Percentiles rank a stretch among this genome's conserved stretches.
Conservation (phyloP, 208 protist species). For the Trypanosoma conorhini region DNA sequence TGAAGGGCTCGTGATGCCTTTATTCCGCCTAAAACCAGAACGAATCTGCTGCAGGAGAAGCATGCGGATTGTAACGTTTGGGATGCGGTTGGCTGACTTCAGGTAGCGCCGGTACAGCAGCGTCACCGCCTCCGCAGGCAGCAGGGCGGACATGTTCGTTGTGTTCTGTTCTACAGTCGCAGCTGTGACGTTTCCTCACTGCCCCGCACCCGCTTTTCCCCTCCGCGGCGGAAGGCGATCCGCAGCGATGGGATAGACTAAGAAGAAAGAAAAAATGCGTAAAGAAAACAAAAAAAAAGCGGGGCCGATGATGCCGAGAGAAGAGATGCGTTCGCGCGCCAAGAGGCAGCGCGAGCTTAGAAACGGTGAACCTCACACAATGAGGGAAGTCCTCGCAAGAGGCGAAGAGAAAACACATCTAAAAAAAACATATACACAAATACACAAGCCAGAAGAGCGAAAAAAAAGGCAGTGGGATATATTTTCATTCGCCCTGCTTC, state of each 20-base stretch:
- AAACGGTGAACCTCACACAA: neutral
- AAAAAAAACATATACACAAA: neutral
- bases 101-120: conserved; percentile 89
- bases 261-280: neutral
- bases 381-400: neutral
- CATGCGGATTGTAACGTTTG: conserved; percentile 90
- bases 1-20: conserved; percentile 60
- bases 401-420: neutral
- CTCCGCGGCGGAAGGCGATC: no score
- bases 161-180: neutral
- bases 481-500: neutral
- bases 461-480: neutral
- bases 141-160: conserved; percentile 50
- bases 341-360: neutral
- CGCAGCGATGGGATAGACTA: neutral
- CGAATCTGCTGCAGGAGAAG: conserved; percentile 83
- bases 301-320: neutral
- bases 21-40: conserved; percentile 72
- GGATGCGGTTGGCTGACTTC: conserved; percentile 79
- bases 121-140: conserved; percentile 78
- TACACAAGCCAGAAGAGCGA: neutral
- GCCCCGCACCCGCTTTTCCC: neutral
- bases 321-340: neutral
- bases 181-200: neutral
- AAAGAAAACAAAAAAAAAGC: neutral